These are phyloP conservation scores for Saraca asoca DNA, from an alignment of 331 rosid species.

Conservation along the genomic window DNA sequence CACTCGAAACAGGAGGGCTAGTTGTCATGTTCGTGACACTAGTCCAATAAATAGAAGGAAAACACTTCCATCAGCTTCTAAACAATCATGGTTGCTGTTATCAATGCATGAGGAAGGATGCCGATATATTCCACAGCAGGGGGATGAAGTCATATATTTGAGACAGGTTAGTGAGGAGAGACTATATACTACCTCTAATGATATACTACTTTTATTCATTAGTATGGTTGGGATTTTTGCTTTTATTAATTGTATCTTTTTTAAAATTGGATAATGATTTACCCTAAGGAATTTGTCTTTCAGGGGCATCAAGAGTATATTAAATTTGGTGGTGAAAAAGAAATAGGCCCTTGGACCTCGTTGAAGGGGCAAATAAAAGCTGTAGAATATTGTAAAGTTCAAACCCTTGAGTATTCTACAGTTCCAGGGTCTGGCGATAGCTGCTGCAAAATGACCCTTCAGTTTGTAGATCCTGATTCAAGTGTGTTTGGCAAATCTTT, in stretches of 20 bases:
- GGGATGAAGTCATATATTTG: slow-evolving; percentile 90
- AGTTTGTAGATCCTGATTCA: slow-evolving; percentile 76
- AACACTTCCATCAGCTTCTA: slow-evolving; percentile 55
- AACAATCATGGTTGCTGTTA: slow-evolving; percentile 84
- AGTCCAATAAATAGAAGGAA: slow-evolving; percentile 64
- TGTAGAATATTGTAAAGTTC: slow-evolving; percentile 78
- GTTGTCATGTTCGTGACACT: slow-evolving; percentile 50
- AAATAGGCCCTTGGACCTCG: slow-evolving; percentile 75
- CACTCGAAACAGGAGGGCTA: slow-evolving; percentile 73
- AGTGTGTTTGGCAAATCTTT: slow-evolving; percentile 58
- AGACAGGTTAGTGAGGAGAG: slow-evolving; percentile 68
- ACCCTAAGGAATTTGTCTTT: slow-evolving; percentile 26
- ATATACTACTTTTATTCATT: slow-evolving; percentile 12
- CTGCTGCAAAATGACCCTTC: slow-evolving; percentile 91
- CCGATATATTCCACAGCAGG: slow-evolving; percentile 91
- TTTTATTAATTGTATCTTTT: no score
- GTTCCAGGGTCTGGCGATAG: slow-evolving; percentile 95
- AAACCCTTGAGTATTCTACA: slow-evolving; percentile 71
- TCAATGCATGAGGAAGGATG: slow-evolving; percentile 85
- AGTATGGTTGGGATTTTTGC: background rate
- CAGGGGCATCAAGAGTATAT: slow-evolving; percentile 97
- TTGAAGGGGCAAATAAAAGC: slow-evolving; percentile 62
- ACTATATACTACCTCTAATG: slow-evolving; percentile 25
- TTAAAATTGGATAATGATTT: slow-evolving; percentile 24
- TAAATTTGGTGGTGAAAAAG: slow-evolving; percentile 58